A percentile compares a stretch with the other conserved stretches of the same genome.
These are phyloP conservation scores for Teratosphaeria destructans DNA, from an alignment of 2,329 filamentous ascomycete species.

Conservation along the genomic window DNA sequence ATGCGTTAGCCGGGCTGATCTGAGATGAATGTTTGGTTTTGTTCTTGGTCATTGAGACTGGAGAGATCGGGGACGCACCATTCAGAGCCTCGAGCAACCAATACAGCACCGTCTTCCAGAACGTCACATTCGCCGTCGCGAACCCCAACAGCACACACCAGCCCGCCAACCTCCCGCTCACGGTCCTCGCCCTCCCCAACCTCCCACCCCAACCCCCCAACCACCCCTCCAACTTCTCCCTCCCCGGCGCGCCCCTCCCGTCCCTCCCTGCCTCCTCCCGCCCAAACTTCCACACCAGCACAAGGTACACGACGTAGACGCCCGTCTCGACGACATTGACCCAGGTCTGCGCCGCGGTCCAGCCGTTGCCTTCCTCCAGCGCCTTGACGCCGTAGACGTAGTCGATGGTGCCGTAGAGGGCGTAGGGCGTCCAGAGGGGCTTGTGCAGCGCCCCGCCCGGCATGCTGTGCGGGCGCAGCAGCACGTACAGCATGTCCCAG, in stretches of 20 bases:
- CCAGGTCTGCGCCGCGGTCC: conserved; percentile 62
- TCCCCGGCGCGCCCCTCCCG: conserved; percentile 29
- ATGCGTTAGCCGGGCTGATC: too few species aligned
- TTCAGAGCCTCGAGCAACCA: conserved; percentile 27
- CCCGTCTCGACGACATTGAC: conserved; percentile 60
- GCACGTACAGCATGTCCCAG: conserved; percentile 74
- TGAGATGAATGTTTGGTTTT: too few species aligned
- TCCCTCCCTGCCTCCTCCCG: conserved; percentile 21
- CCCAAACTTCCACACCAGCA: conserved; percentile 38
- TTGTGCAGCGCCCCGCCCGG: conserved; percentile 61
- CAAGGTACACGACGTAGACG: conserved; percentile 55
- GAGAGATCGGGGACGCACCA: conserved; percentile 8
- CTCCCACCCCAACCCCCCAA: conserved; percentile 27
- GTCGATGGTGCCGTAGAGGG: conserved; percentile 69
- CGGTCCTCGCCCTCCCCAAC: conserved; percentile 37
- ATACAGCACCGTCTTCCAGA: conserved; percentile 59
- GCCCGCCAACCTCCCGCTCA: conserved; percentile 43
- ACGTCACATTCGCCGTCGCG: conserved; percentile 50
- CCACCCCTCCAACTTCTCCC: conserved; percentile 10
- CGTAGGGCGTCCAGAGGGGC: conserved; percentile 67
- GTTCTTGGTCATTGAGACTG: too few species aligned
- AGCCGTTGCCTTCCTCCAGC: conserved; percentile 58
- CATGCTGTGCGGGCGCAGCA: conserved; percentile 74
- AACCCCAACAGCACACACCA: conserved; percentile 50
- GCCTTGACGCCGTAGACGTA: conserved; percentile 72